Base-by-base conservation (phyloP, 345 rosid species). In the Toxicodendron radicans region DNA sequence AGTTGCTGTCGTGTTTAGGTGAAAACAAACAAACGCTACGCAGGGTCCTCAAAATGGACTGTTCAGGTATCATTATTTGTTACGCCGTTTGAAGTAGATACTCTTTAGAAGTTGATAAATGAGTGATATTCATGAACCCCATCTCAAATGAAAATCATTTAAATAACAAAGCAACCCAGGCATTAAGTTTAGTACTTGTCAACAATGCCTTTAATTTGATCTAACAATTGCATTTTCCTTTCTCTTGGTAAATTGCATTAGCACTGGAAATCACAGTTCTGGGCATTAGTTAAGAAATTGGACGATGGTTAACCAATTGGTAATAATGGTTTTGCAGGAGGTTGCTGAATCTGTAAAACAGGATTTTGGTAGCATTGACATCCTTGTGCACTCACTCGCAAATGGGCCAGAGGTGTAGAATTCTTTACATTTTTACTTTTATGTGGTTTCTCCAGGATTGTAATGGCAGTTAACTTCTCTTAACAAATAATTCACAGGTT, bases 381-480 rank as follows among this genome's bases (percentile, higher is more conserved):
- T 85, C 77, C 88, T 88, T 60, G 89, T 90, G 78, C 91, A 87
- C 75, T 90, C 92, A 23, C 88, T 90, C 80, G 95, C 88, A 43
- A 88, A 90, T 80, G 92, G 92, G 16, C 89, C 91, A 4, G 91
- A 90, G 95, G 92, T 90, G 11, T 23, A 48, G 58, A 32, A 16
- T 52, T 21, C 66, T 46, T 2, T 2, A 45, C 64, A 16, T 27
- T 27, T 56, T 54, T 70, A 56, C 66, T 16, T 38, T 61, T 43
- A 4, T 41, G 70, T 56, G 51, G 32, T 48, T 51, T 64, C 24
- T 66, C n/a, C 43, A 4, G 30, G 24, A 62, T 72, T 48, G 7
- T 21, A 49, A 33, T 57, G 46, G 10, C 52, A 16, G 13, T 45
- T 30, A 66, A 58, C 46, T 18, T 27, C 6, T 51, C n/a, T 51